Evolutionary conservation across 1,284 basidiomycete species (phyloP).

Genomic region (Cryptococcus floricola): DNA sequence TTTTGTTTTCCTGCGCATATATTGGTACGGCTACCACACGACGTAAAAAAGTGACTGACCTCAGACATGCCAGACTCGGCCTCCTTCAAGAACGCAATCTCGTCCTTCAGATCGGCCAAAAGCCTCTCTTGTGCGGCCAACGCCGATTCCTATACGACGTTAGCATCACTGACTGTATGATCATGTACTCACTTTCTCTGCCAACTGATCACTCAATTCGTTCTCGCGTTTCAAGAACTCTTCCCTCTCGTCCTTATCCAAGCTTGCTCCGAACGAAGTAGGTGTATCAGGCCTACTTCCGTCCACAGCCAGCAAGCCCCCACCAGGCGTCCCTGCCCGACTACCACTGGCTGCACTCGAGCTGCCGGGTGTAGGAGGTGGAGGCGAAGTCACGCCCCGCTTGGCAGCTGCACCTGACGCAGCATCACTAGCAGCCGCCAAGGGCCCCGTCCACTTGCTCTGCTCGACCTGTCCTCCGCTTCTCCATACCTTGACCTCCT

Average conservation of each 20-base stretch:
- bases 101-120: slow-evolving; percentile 77
- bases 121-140: slow-evolving; percentile 59
- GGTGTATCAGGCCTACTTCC: slow-evolving; percentile 44
- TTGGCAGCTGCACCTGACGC: slow-evolving; percentile 50
- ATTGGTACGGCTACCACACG: background rate
- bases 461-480: slow-evolving; percentile 81
- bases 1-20: slow-evolving; percentile 74
- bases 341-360: slow-evolving; percentile 47
- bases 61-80: slow-evolving; percentile 74
- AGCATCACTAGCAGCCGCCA: slow-evolving; percentile 10
- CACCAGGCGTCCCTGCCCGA: slow-evolving; percentile 71
- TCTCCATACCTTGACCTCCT: slow-evolving; percentile 88
- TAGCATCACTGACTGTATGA: background rate
- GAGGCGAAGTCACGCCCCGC: slow-evolving; percentile 57
- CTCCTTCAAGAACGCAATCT: slow-evolving; percentile 82
- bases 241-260: slow-evolving; percentile 96
- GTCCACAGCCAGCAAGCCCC: slow-evolving; percentile 19
- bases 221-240: slow-evolving; percentile 97
- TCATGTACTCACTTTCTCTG: slow-evolving; percentile 60
- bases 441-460: slow-evolving; percentile 67
- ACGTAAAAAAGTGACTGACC: slow-evolving; percentile 50
- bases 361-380: slow-evolving; percentile 58
- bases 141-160: slow-evolving; percentile 60
- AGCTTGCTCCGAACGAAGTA: slow-evolving; percentile 56
- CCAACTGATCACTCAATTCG: slow-evolving; percentile 88